Evolutionary conservation across 1,284 basidiomycete genomes (phyloP), one percentile per base, ranked within the genome.

Genomic region (Boletus smithii): DNA sequence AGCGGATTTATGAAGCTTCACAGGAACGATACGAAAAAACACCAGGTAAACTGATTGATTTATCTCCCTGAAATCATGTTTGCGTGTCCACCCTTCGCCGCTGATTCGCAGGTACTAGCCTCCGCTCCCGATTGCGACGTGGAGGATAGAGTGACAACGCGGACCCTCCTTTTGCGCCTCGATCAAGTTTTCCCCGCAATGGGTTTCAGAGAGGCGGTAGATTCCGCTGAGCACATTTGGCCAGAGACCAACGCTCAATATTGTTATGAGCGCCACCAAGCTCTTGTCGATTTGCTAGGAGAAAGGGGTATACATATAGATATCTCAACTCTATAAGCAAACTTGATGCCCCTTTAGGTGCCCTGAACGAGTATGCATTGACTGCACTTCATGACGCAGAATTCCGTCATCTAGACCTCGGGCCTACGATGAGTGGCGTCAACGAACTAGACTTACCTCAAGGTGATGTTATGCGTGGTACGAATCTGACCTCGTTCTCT

Each of bases 391-490:
- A 72, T 24, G 66, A 61, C 13, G 69, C 73, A 0, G 68, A 70
- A 35, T 59, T 79, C 33, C 58, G 58, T 11, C 57, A 55, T 42
- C 60, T 80, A 6, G 54, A 62, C 14, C 59, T 83, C 24, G 68
- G 71, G 1, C 64, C 71, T 14, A 78, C 77, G 5, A 63, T 80
- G 48, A 58, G 60, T 11, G 70, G 77, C 40, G 71, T 71, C 48
- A 72, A 73, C 34, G 77, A 76, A 5, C 63, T 81, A 17, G 78
- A 79, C 53, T 54, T 79, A 11, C 69, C 63, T 32, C 64, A 66
- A 17, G 58, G 61, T 13, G 71, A 74, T 22, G 56, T 75, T 27
- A 64, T 80, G 46, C 65, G 70, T 46, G 73, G 81, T 80, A 57
- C 45, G 56, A 48, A 40, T n/a, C n/a, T 27, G 40, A 44, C 39